Evolutionary conservation across 768 basidiomycete genomes (phyloP).

Genomic region (Candolleomyces eurysporus): DNA sequence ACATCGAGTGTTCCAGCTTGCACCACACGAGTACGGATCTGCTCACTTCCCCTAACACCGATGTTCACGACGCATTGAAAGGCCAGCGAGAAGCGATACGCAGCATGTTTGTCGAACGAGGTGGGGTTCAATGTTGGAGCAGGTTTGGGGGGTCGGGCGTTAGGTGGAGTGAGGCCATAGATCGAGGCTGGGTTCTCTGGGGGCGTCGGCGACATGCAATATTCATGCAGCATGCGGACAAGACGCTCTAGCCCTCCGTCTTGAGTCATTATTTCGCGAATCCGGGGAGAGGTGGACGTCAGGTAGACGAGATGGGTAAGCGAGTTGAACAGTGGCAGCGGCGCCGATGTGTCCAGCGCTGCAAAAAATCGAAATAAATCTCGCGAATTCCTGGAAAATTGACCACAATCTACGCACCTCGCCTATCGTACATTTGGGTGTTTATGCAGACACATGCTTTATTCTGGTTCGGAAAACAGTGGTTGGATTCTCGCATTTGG

Average conservation of each 20-base stretch:
- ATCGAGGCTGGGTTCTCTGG: slow-evolving; percentile 75
- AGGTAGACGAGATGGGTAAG: slow-evolving; percentile 95
- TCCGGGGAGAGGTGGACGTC: slow-evolving; percentile 94
- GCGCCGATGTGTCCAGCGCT: slow-evolving; percentile 54
- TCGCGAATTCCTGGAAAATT: slow-evolving; percentile 11
- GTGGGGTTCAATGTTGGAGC: slow-evolving; percentile 64
- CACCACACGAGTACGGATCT: slow-evolving; percentile 87
- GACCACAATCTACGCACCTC: slow-evolving; percentile 56
- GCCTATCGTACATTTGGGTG: slow-evolving; percentile 89
- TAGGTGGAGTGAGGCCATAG: slow-evolving; percentile 75
- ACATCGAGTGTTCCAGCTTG: slow-evolving; percentile 93
- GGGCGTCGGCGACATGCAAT: slow-evolving; percentile 79
- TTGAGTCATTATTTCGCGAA: slow-evolving; percentile 97
- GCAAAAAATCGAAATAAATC: slow-evolving; percentile 2
- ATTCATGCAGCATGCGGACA: slow-evolving; percentile 87
- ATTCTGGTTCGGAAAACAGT: slow-evolving; percentile 92
- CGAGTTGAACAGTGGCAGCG: slow-evolving; percentile 68
- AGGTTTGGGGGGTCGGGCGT: slow-evolving; percentile 51
- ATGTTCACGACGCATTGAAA: slow-evolving; percentile 98
- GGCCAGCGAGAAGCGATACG: slow-evolving; percentile 87
- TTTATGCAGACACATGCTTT: slow-evolving; percentile 94
- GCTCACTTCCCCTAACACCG: slow-evolving; percentile 92
- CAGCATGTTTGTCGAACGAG: slow-evolving; percentile 77
- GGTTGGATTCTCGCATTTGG: slow-evolving; percentile 91
- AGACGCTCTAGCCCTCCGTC: slow-evolving; percentile 97